Percentiles rank a stretch among this genome's conserved stretches.
These are phyloP conservation scores for Beauveria brongniartii DNA, from an alignment of 2,329 filamentous ascomycete genomes.

Conservation along the genomic window DNA sequence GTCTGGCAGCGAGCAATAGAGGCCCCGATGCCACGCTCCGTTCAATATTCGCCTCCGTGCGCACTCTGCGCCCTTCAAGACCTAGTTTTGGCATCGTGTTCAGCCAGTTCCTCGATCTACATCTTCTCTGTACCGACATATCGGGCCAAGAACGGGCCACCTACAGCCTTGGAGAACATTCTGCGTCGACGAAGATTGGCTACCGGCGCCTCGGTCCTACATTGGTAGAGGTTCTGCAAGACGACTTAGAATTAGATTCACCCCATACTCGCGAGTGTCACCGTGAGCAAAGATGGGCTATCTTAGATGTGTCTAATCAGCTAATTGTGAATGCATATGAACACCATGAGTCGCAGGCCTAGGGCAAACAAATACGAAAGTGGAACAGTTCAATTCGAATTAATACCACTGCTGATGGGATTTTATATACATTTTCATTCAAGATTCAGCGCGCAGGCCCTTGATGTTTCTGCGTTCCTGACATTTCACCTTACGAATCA, in stretches of 20 bases:
- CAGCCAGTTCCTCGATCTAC: slow-evolving; percentile 44
- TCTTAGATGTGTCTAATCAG: slow-evolving; percentile 34
- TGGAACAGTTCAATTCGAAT: not conserved
- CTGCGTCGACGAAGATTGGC: slow-evolving; percentile 12
- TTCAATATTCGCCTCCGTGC: not conserved
- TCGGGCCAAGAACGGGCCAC: slow-evolving; percentile 24
- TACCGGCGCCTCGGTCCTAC: not conserved
- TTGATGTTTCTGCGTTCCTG: too few species aligned
- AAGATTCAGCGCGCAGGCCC: too few species aligned
- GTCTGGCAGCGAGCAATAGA: not conserved
- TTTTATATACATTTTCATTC: not conserved
- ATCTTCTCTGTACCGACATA: slow-evolving; percentile 41
- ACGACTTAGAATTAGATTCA: slow-evolving; percentile 20
- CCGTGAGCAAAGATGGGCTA: slow-evolving; percentile 48
- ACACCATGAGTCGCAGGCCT: not conserved
- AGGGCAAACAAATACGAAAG: not conserved
- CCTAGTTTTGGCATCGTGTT: slow-evolving; percentile 49
- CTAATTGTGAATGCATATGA: slow-evolving; percentile 33
- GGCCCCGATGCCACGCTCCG: not conserved
- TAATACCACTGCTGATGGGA: not conserved
- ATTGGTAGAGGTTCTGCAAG: not conserved
- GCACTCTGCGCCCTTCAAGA: slow-evolving; percentile 5
- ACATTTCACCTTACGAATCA: not conserved
- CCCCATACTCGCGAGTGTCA: slow-evolving; percentile 11
- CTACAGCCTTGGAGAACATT: not conserved